Evolutionary conservation across 139 green algal genomes (phyloP), one percentile per base, ranked within the genome.

Genomic region (Chlamydomonas applanata): DNA sequence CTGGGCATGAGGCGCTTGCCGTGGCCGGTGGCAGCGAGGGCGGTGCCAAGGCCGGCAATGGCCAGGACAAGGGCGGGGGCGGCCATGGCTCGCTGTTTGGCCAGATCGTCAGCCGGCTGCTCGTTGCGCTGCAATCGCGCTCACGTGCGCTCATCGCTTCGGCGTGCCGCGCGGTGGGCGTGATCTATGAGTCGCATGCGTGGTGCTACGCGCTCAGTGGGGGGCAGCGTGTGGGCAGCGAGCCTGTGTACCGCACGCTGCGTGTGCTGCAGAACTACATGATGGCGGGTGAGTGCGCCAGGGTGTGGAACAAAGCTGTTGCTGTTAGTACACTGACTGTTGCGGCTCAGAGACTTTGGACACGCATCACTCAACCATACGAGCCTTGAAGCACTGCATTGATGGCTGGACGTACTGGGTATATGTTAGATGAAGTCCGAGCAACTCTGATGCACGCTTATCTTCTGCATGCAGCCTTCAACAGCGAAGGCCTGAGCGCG

Each of bases 31-130:
- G 9, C 53, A 61, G 53, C 14, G 22, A 61, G 7, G 53, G 40
- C 40, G 19, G 53, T 14, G 53, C 53, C 7, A 25, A 62, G 53
- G 24, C 9, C 4, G 20, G 11, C 5, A 29, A 25, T 19, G 53
- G 4, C 11, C 53, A 62, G 53, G 4, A 25, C 53, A 14, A 4
- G 25, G 59, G 25, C 27, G 25, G 59, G n/a, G n/a, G n/a, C n/a
- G 59, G 20, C 3, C 20, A 19, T 4, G 19, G n/a, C 2, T 72
- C 72, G 2, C 44, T 89, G 40, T 82, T 89, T 54, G 75, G 14
- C 13, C 65, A 74, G 61, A 66, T 87, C 5, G 61, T 77, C 3
- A 36, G 33, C 33, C 81, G 81, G 11, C 69, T 89, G 76, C 62
- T 85, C 45, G 49, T 34, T 0, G 69, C 33, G n/a, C 81, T 89